Percentiles rank a stretch among this genome's conserved stretches.
Conservation (phyloP, 1,284 basidiomycete species). For the Cronartium ribicola region DNA sequence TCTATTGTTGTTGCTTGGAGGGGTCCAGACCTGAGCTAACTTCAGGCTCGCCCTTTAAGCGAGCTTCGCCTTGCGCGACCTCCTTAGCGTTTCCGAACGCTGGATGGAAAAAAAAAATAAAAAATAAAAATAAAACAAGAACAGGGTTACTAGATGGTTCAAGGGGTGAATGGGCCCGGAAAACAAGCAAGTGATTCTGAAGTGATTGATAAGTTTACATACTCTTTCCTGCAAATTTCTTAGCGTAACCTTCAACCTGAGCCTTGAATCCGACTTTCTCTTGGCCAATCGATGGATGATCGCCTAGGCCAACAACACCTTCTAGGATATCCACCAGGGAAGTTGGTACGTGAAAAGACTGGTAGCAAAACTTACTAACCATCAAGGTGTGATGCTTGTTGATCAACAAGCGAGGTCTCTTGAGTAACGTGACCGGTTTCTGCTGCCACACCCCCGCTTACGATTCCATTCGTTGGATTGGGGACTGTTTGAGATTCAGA, state of each 20-base stretch:
- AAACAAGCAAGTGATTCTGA: neutral
- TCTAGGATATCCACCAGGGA: no score
- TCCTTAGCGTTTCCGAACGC: slow-evolving; percentile 40
- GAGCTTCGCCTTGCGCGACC: slow-evolving; percentile 35
- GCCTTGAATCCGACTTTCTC: slow-evolving; percentile 32
- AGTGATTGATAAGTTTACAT: neutral
- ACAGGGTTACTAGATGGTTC: neutral
- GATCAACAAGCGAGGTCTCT: no score
- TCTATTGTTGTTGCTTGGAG: neutral
- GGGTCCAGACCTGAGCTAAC: neutral
- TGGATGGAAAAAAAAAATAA: neutral
- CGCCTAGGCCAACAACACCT: no score
- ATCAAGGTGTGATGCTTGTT: no score
- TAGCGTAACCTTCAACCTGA: slow-evolving; percentile 38
- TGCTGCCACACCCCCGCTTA: no score
- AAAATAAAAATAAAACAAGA: neutral
- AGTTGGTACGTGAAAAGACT: no score
- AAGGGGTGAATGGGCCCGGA: no score
- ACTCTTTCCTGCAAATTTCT: slow-evolving; percentile 41
- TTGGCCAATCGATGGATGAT: neutral
- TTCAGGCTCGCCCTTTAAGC: slow-evolving; percentile 19
- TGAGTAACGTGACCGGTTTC: no score
- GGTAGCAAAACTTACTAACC: no score
- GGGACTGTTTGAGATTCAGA: no score
- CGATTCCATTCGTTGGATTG: no score